Percentiles rank a stretch among this genome's conserved stretches.
These are phyloP conservation scores for Gentiana straminea DNA, from an alignment of 257 asterid species.

Conservation along the genomic window DNA sequence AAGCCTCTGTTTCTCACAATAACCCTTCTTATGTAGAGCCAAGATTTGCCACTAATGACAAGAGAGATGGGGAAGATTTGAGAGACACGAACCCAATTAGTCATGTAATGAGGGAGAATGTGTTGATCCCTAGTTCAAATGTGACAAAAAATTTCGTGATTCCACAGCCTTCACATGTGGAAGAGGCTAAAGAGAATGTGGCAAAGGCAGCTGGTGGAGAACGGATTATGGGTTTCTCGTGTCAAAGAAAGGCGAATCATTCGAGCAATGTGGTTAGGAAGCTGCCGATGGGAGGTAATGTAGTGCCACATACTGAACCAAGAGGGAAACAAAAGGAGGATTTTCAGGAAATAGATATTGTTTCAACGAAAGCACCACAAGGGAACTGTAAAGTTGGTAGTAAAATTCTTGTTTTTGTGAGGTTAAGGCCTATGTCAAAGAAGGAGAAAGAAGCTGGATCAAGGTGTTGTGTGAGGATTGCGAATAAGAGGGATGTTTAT, in stretches of 20 bases:
- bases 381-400: conserved; percentile 11
- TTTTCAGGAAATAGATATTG: conserved; percentile 12
- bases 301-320: conserved; percentile 19
- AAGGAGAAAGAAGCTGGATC: conserved; percentile 55
- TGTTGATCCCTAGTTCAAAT: conserved; percentile 14
- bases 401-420: conserved; percentile 59
- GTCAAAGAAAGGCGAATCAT: conserved; percentile 22
- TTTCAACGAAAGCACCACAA: background rate
- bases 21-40: conserved; percentile 27
- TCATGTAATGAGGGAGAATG: conserved; percentile 29
- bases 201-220: conserved; percentile 14
- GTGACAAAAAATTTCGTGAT: conserved; percentile 14
- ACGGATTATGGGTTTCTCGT: conserved; percentile 18
- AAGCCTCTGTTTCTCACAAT: conserved; percentile 19
- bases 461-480: conserved; percentile 42
- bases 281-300: conserved; percentile 26
- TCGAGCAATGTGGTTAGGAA: conserved; percentile 30
- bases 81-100: conserved; percentile 14
- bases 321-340: conserved; percentile 18
- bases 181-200: conserved; percentile 34
- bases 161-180: conserved; percentile 16
- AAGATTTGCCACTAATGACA: conserved; percentile 20
- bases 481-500: conserved; percentile 44
- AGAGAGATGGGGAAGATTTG: conserved; percentile 12
- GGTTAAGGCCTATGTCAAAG: conserved; percentile 50